A percentile compares a stretch with the other conserved stretches of the same genome.
Conservation (phyloP, 2,329 filamentous ascomycete genomes). For the Aureobasidium sp. region DNA sequence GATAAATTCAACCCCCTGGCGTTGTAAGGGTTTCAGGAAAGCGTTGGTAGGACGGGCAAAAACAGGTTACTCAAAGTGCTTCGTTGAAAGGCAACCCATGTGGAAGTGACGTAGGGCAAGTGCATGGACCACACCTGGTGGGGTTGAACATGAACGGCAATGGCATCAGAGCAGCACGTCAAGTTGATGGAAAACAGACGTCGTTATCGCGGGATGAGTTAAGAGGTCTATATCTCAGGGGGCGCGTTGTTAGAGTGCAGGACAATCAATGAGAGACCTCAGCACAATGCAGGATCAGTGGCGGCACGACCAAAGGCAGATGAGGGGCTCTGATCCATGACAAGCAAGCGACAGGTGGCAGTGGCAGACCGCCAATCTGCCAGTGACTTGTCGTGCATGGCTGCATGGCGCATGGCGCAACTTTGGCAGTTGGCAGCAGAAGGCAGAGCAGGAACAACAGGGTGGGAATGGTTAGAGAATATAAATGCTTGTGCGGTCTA, state of each 20-base stretch:
- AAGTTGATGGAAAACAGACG: neutral
- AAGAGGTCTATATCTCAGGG: neutral
- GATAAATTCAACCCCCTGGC: neutral
- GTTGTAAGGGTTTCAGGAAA: neutral
- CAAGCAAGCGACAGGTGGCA: neutral
- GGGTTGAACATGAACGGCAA: neutral
- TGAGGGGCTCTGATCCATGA: neutral
- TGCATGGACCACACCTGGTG: conserved; percentile 4
- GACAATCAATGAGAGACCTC: neutral
- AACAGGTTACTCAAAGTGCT: neutral
- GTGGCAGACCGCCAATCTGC: conserved; percentile 6
- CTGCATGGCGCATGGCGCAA: neutral
- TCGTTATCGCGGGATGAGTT: neutral
- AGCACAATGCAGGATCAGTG: neutral
- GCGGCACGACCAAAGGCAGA: neutral
- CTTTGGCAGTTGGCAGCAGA: neutral
- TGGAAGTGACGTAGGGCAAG: neutral
- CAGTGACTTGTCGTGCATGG: conserved; percentile 10
- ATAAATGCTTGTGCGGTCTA: conserved; percentile 1
- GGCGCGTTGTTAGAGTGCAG: neutral
- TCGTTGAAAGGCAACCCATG: neutral
- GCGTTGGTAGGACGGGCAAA: neutral
- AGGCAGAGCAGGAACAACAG: neutral
- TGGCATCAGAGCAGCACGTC: neutral
- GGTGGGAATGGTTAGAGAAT: neutral